Base-by-base conservation (phyloP, 2,329 filamentous ascomycete genomes). In the Fusarium nelsonii region DNA sequence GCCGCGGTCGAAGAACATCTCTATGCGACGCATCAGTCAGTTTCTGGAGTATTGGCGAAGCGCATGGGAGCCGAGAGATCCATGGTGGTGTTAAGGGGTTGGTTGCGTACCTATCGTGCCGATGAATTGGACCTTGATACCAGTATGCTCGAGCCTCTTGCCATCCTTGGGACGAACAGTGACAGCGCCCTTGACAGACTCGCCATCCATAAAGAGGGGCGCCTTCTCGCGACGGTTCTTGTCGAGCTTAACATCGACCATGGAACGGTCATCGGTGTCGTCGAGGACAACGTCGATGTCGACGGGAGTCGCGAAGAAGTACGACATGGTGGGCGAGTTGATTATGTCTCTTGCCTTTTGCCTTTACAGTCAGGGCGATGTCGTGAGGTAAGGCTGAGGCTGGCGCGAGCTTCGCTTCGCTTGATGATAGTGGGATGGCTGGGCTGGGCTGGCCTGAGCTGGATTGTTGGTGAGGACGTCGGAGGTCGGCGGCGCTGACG, bases 1-100 rank as follows among this genome's bases (percentile, higher is more conserved):
- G 75, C 95, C 95, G 77, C 96, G 93, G 81, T 99, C 96, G 81
- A 97, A 99, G 88, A 98, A 99, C 96, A 99, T 99, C 81, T 99
- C 96, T 97, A 57, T 43, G 43, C 55, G 30, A 56, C 18, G 20
- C n/a, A 39, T 28, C 33, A 43, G 49, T 61, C 23, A 58, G 55
- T 60, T 49, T 45, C 41, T 43, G 18, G n/a, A 33, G 23, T 26
- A 52, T 45, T 33, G 30, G 33, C 30, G 34, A 62, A 57, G 45
- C 39, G 50, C 44, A 60, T 64, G 26, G 51, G 45, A 52, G 64
- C 58, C 37, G 64, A 60, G 51, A 45, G 51, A 44, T 34, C 23
- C 26, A 65, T 58, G 39, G 33, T 39, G 44, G 51, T 52, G 46
- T 46, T 56, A 50, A 41, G 44, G 52, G 48, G 60, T 55, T 60